Evolutionary conservation across 768 basidiomycete species (phyloP), one percentile per base, ranked within the genome.

Genomic region (Tulasnella sp.): DNA sequence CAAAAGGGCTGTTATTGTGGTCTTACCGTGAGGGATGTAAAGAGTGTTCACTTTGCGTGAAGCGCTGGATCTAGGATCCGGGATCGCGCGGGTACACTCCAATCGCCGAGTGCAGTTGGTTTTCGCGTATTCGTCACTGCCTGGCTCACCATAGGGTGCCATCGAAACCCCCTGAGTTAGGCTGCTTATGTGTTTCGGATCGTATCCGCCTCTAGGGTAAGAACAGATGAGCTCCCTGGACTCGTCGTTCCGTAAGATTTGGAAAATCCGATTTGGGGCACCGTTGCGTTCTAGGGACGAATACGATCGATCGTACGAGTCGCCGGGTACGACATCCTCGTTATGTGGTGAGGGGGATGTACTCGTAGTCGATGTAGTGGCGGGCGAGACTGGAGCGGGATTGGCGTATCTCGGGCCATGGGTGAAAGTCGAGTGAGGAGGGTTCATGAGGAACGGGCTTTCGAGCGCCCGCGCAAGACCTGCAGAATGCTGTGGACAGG

Each of bases 81-180:
- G 82, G 24, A 93, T 89, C 82, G 86, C 86, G 84, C 92, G 92
- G 79, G 88, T 87, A 68, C 93, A 91, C 85, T 92, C 92, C 88
- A 92, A 95, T 83, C 94, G 88, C 85, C 94, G 89, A 81, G 94
- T 95, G 83, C 94, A 96, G 85, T 91, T 93, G 74, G 94, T 96
- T 87, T 93, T 94, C 73, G 94, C 94, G 84, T 90, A 90, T 21
- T 68, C 46, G 27, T 75, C 78, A 71, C 88, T 85, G 80, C 85
- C 84, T 27, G 86, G 86, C 80, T 77, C 34, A 8, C 31, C 77
- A 19, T 42, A 71, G 40, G 77, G 58, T 14, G 9, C 58, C 44
- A 72, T 34, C 56, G 44, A 56, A 24, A 36, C 42, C 16, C 52
- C 44, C 0, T 34, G 38, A 52, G 44, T 19, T 16, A 71, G 71